A percentile compares a stretch with the other conserved stretches of the same genome.
Evolutionary conservation across 116 monocot species (phyloP).

Genomic region (Dioscorea cayenensis): DNA sequence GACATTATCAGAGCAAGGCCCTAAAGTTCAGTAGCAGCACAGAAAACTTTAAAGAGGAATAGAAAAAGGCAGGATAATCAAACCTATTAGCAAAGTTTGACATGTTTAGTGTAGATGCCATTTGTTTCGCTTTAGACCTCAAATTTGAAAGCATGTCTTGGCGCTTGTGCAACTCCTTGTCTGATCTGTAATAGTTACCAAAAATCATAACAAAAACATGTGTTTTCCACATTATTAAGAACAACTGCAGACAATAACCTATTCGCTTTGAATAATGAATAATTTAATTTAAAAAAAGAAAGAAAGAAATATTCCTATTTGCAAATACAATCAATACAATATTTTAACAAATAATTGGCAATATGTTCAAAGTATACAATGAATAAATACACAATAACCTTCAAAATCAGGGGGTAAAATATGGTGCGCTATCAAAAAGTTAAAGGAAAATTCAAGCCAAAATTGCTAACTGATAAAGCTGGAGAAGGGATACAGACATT

Average conservation of each 20-base stretch:
- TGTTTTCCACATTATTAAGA: background rate
- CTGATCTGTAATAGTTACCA: constrained; percentile 23
- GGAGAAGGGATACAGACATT: constrained; percentile 29
- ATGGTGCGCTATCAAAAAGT: background rate
- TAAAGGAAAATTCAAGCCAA: background rate
- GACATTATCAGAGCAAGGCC: background rate
- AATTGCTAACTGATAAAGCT: background rate
- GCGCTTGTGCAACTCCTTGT: constrained; percentile 51
- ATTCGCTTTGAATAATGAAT: background rate
- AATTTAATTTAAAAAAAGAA: background rate
- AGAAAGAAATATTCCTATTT: too few relatives aligned
- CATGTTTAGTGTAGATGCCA: constrained; percentile 58
- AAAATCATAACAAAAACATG: background rate
- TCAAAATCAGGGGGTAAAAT: background rate
- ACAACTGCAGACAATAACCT: too few relatives aligned
- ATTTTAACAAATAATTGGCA: background rate
- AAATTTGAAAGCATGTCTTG: constrained; percentile 44
- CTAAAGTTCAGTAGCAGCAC: background rate
- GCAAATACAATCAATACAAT: background rate
- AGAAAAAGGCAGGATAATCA: background rate
- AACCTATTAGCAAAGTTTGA: constrained; percentile 54
- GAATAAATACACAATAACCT: background rate
- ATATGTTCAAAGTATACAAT: background rate
- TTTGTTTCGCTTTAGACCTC: constrained; percentile 58
- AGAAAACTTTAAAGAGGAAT: background rate